phyloP scores from a whole-genome alignment of 2,329 filamentous ascomycete genomes.

The Pseudopithomyces maydicus region DNA sequence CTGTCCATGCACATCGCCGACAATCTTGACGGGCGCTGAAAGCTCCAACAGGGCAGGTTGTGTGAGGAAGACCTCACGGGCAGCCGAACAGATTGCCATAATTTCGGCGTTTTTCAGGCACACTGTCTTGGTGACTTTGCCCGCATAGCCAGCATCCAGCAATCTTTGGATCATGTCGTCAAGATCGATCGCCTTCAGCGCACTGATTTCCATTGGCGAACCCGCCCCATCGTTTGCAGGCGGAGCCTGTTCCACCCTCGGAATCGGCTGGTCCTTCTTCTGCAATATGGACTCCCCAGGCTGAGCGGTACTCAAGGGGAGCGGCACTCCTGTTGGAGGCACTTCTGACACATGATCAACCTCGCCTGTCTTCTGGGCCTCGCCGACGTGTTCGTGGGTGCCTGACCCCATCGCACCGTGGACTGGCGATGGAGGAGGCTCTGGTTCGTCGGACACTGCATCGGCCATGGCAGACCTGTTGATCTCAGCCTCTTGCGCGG shows the following conservation, averaged over 20 bases:
- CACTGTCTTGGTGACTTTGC: conserved; percentile 96
- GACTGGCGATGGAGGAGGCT: conserved; percentile 81
- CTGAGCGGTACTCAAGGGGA: conserved; percentile 63
- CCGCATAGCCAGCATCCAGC: conserved; percentile 91
- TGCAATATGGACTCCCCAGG: conserved; percentile 90
- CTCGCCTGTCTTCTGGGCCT: conserved; percentile 84
- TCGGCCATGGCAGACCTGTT: conserved; percentile 41
- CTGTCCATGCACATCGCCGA: conserved; percentile 95
- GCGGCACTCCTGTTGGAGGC: conserved; percentile 70
- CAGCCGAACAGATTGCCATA: conserved; percentile 86
- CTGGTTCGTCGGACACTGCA: conserved; percentile 37
- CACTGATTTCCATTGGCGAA: conserved; percentile 79
- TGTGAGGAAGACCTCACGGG: conserved; percentile 84
- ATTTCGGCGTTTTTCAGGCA: conserved; percentile 98
- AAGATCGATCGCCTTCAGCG: conserved; percentile 89
- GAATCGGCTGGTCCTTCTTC: conserved; percentile 73
- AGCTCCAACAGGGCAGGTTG: conserved; percentile 93
- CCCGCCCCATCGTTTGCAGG: conserved; percentile 54
- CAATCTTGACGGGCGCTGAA: conserved; percentile 94
- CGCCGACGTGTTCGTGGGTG: conserved; percentile 72
- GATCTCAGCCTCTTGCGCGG: conserved; percentile 50
- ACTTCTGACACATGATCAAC: conserved; percentile 94
- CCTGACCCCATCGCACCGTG: conserved; percentile 76
- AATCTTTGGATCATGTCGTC: conserved; percentile 97
- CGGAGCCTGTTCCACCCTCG: conserved; percentile 61